phyloP scores from a whole-genome alignment of 1,139 yeast genomes.

The Hansenula sp. region DNA sequence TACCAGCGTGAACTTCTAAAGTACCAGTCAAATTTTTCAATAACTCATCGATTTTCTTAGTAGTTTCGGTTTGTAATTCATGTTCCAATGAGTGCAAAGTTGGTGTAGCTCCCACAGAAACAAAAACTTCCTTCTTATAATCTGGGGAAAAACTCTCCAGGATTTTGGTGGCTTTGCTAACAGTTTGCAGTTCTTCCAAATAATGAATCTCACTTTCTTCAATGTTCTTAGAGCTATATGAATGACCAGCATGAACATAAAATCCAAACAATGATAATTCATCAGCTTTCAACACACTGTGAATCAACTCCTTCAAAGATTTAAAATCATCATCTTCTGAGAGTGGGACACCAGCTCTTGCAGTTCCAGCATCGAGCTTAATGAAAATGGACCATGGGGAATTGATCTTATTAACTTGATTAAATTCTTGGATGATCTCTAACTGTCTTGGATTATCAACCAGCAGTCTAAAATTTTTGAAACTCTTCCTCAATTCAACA shows the following conservation, averaged over 20 bases:
- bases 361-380: slow-evolving; percentile 58
- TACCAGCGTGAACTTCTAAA: slow-evolving; percentile 77
- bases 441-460: slow-evolving; percentile 60
- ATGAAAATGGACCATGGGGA: slow-evolving; percentile 53
- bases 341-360: slow-evolving; percentile 56
- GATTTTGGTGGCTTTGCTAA: slow-evolving; percentile 47
- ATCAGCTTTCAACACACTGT: slow-evolving; percentile 22
- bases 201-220: slow-evolving; percentile 46
- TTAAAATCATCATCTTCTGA: slow-evolving; percentile 25
- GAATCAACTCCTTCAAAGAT: slow-evolving; percentile 29
- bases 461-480: slow-evolving; percentile 51
- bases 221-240: slow-evolving; percentile 49
- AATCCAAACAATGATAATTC: slow-evolving; percentile 56
- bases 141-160: slow-evolving; percentile 26
- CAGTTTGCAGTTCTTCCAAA: slow-evolving; percentile 52
- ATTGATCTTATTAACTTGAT: slow-evolving; percentile 19
- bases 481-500: slow-evolving; percentile 36
- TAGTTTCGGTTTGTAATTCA: slow-evolving; percentile 13
- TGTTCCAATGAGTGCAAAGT: slow-evolving; percentile 62
- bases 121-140: slow-evolving; percentile 23
- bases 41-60: slow-evolving; percentile 21
- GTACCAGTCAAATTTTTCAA: slow-evolving; percentile 37
- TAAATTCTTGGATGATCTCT: slow-evolving; percentile 38
- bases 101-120: slow-evolving; percentile 77
- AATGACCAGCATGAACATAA: slow-evolving; percentile 79